Base-by-base conservation (phyloP, 2,329 filamentous ascomycete species). In the Cytospora paraplurivora region DNA sequence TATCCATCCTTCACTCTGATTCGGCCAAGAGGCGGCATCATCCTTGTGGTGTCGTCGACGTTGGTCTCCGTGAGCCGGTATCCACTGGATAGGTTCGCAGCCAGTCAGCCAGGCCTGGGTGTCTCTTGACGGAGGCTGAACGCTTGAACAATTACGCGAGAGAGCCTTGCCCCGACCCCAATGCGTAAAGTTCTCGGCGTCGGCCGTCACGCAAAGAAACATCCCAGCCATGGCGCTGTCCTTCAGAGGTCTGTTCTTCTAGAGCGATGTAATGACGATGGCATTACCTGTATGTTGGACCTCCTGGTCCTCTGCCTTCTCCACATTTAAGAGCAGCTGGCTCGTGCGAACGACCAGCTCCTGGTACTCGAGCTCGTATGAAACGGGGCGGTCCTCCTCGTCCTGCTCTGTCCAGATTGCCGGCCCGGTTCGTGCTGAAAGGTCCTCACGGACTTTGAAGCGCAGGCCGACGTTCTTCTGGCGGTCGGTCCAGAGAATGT, bases 321-420 rank as follows among this genome's bases (percentile, higher is more conserved):
- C 91, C 32, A 90, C 77, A 63, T 82, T 86, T 44, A 89, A 74
- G 15, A 91, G 78, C 41, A 92, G 77, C 69, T 83, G 82, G 56
- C 82, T 85, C 4, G 87, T 86, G 56, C 86, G 83, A 41, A 93
- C 81, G 50, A 90, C 75, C 59, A 93, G 75, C 76, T 92, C 90
- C 88, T 83, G 81, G 70, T 91, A 90, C 62, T 90, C 84, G 34
- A 95, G 78, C 51, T 83, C 83, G 72, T 92, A 95, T 60, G 81
- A 86, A 11, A 91, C 85, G 4, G 88, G 81, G n/a, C 83, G 75
- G 53, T 92, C 87, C 60, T 91, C 84, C 41, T 61, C 59, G 34
- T 58, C 64, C 21, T 50, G 21, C 47, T 62, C 44, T 19, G 58
- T 62, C 64, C 64, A 64, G 41, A 66, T 52, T 27, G 64, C 54